These are phyloP conservation scores for Cercospora nicotianae DNA, from an alignment of 2,329 filamentous ascomycete species.

Conservation along the genomic window DNA sequence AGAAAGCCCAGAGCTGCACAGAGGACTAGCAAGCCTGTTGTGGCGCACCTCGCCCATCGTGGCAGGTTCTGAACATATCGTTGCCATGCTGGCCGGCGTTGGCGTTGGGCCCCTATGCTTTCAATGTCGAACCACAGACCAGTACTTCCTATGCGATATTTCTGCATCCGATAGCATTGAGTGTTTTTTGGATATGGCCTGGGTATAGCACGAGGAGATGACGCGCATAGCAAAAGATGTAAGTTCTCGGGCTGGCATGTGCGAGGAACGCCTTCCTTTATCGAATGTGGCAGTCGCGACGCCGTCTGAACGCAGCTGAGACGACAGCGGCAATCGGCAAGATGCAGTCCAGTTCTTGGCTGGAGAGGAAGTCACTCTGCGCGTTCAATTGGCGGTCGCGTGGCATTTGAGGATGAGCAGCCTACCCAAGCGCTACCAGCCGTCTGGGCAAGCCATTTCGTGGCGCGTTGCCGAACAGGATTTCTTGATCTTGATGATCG, in stretches of 20 bases:
- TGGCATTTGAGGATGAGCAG: neutral
- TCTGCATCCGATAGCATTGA: conserved; percentile 8
- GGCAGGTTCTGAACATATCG: conserved; percentile 9
- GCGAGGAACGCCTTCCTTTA: neutral
- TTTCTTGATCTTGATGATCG: neutral
- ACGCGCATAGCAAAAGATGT: neutral
- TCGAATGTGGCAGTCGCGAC: neutral
- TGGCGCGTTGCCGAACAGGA: neutral
- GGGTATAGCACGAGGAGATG: neutral
- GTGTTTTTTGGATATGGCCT: neutral
- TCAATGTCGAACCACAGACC: conserved; percentile 14
- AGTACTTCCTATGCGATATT: conserved; percentile 4
- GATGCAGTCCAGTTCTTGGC: neutral
- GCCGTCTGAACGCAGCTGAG: neutral
- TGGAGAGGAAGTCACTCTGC: neutral
- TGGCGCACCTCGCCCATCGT: conserved; percentile 7
- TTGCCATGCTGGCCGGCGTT: conserved; percentile 10
- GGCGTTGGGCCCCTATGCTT: conserved; percentile 1
- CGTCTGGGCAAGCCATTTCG: conserved; percentile 12
- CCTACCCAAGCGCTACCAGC: neutral
- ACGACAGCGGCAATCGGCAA: conserved; percentile 4
- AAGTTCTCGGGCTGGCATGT: neutral
- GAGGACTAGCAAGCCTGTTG: conserved; percentile 3
- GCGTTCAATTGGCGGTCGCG: neutral
- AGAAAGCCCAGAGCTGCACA: conserved; percentile 15